Evolutionary conservation across 1,139 yeast genomes (phyloP), one percentile per base, ranked within the genome.

Genomic region (Debaryomyces robertsiae): DNA sequence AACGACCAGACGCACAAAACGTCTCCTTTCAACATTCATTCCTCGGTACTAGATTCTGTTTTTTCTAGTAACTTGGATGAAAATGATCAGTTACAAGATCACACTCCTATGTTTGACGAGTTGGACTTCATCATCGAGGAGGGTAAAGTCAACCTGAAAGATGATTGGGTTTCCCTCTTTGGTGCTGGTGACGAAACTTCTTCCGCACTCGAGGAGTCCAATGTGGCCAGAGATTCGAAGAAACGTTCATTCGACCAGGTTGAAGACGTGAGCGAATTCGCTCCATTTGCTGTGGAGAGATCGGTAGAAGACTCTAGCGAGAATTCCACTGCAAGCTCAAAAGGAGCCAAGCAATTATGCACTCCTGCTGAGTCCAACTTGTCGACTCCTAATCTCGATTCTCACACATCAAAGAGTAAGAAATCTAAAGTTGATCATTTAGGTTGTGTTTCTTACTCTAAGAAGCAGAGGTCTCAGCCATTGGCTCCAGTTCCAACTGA

Each of bases 31-130:
- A 73, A 75, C 49, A 66, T 81, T 53, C 84, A 80, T 56, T 68
- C 83, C 28, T 74, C 79, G 40, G 77, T 80, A 35, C 69, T 82
- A 45, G 84, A 81, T 46, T 79, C 85, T 10, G 80, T 82, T 38
- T 82, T 83, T 56, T 69, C 75, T 54, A 67, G 72, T 47, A 67
- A 75, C 34, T 63, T 74, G 47, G 75, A 69, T 47, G 72, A 62
- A 40, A 50, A 58, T 39, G 67, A 60, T 43, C 58, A 54, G 32
- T 50, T 67, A 16, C 72, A 69, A 38, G 73, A 73, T 43, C 69
- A 76, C 35, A 73, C 84, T 54, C 88, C 90, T 55, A 79, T 82
- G 85, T 82, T 83, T 65, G 82, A 71, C 49, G 79, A 77, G 43
- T 69, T 71, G 48, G 77, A 72, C 48, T 67, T 71, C 48, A 67